A percentile compares a stretch with the other conserved stretches of the same genome.
Evolutionary conservation across 129 eudicot genomes (phyloP).

Genomic region (Lactuca saligna): DNA sequence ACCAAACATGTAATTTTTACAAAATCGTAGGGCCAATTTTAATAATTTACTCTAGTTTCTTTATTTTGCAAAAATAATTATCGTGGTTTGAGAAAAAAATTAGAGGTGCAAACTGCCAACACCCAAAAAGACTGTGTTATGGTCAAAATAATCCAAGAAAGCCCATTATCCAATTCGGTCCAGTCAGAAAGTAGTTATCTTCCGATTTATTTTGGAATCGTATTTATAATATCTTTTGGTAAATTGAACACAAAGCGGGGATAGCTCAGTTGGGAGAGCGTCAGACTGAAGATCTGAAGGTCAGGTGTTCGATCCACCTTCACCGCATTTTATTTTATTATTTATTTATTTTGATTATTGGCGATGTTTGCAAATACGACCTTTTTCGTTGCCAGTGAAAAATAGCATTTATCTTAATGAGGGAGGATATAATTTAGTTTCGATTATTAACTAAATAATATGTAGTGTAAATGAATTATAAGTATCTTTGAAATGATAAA

Average conservation of each 20-base stretch:
- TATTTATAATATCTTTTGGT: neutral
- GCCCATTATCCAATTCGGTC: neutral
- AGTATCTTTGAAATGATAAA: too few species aligned
- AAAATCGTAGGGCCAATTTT: too few species aligned
- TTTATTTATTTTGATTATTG: neutral
- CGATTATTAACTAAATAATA: too few species aligned
- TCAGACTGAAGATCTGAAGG: constrained; percentile 67
- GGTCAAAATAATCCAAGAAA: neutral
- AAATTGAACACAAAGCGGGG: constrained; percentile 38
- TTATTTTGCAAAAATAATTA: too few species aligned
- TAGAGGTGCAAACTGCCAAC: neutral
- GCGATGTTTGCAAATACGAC: too few species aligned
- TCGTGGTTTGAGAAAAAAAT: neutral
- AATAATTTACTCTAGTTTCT: too few species aligned
- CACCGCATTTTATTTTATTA: constrained; percentile 46
- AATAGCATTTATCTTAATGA: too few species aligned
- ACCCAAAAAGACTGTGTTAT: neutral
- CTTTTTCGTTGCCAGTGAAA: too few species aligned
- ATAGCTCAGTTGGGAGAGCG: constrained; percentile 99
- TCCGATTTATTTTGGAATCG: constrained; percentile 45
- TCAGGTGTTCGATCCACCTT: constrained; percentile 95
- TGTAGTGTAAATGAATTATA: too few species aligned
- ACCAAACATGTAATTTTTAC: too few species aligned
- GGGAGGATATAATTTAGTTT: too few species aligned
- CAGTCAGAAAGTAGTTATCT: constrained; percentile 55